Percentiles rank a stretch among this genome's conserved stretches.
Evolutionary conservation across 2,329 filamentous ascomycete genomes (phyloP).

Genomic region (Orbilia quercus): DNA sequence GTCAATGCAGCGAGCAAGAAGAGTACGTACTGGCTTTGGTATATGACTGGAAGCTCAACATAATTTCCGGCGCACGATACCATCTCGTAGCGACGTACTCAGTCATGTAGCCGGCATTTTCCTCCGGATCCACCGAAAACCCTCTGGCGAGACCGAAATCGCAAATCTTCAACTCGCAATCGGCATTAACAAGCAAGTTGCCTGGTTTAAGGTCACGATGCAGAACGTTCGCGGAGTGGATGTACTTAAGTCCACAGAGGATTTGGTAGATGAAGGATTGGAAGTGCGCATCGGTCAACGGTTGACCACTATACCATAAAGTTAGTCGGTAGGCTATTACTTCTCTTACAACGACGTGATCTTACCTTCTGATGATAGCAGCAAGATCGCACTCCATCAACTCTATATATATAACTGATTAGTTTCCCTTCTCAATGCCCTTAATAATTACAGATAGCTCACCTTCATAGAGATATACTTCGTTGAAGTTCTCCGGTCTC

Average conservation of each 20-base stretch:
- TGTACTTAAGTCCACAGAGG: conserved; percentile 97
- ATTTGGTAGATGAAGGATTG: conserved; percentile 99
- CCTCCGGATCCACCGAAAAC: conserved; percentile 95
- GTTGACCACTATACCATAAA: conserved; percentile 77
- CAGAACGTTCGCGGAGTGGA: conserved; percentile 97
- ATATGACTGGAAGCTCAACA: conserved; percentile 99
- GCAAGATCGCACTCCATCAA: conserved; percentile 99
- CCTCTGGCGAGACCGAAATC: conserved; percentile 97
- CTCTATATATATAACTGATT: conserved; percentile 72
- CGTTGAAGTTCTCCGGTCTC: conserved; percentile 96
- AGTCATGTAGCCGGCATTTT: conserved; percentile 99
- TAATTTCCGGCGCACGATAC: conserved; percentile 99
- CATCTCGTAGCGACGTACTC: conserved; percentile 98
- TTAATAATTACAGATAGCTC: conserved; percentile 60
- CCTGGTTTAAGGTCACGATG: conserved; percentile 97
- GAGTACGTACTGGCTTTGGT: conserved; percentile 94
- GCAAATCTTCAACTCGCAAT: conserved; percentile 99
- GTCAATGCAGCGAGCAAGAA: conserved; percentile 6
- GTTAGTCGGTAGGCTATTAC: conserved; percentile 19
- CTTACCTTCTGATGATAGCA: conserved; percentile 81
- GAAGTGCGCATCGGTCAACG: conserved; percentile 97
- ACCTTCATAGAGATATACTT: conserved; percentile 99
- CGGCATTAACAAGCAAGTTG: conserved; percentile 96
- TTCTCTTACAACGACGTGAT: not conserved
- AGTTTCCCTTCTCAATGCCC: conserved; percentile 40